These are phyloP conservation scores for Sesbania bispinosa DNA, from an alignment of 306 rosid genomes.

Conservation along the genomic window DNA sequence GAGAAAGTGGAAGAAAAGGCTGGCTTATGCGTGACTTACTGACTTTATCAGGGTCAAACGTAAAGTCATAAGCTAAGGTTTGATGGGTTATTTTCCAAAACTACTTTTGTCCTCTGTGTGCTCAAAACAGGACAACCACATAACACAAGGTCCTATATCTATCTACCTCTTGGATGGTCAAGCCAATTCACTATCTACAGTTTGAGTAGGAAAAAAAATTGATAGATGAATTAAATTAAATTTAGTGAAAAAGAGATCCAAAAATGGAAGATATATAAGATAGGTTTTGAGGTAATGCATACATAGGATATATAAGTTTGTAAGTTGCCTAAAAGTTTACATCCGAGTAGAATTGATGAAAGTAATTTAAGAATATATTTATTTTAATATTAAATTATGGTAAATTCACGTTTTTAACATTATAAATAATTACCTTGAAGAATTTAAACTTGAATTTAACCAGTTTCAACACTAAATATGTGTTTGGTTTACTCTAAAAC, in stretches of 20 bases:
- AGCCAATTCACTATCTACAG: neutral
- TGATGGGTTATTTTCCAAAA: slow-evolving; percentile 32
- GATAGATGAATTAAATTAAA: neutral
- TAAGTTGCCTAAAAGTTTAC: too few relatives aligned
- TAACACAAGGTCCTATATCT: neutral
- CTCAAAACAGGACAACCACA: slow-evolving; percentile 6
- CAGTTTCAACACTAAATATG: too few relatives aligned
- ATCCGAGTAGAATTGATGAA: too few relatives aligned
- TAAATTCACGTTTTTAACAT: too few relatives aligned
- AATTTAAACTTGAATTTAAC: too few relatives aligned
- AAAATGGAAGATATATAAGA: neutral
- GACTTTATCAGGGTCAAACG: slow-evolving; percentile 70
- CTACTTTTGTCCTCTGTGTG: slow-evolving; percentile 25
- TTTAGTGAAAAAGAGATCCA: neutral
- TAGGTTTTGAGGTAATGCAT: slow-evolving; percentile 11
- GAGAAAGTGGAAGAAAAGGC: slow-evolving; percentile 62
- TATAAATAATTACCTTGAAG: too few relatives aligned
- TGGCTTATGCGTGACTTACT: slow-evolving; percentile 34
- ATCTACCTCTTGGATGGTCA: neutral
- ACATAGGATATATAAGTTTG: neutral
- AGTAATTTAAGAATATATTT: too few relatives aligned
- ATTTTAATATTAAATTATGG: too few relatives aligned
- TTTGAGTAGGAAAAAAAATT: too few relatives aligned
- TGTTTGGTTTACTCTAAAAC: too few relatives aligned
- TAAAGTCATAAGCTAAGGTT: slow-evolving; percentile 41